Base-by-base conservation (phyloP, 2,329 filamentous ascomycete species). In the Stachybotrys elegans region DNA sequence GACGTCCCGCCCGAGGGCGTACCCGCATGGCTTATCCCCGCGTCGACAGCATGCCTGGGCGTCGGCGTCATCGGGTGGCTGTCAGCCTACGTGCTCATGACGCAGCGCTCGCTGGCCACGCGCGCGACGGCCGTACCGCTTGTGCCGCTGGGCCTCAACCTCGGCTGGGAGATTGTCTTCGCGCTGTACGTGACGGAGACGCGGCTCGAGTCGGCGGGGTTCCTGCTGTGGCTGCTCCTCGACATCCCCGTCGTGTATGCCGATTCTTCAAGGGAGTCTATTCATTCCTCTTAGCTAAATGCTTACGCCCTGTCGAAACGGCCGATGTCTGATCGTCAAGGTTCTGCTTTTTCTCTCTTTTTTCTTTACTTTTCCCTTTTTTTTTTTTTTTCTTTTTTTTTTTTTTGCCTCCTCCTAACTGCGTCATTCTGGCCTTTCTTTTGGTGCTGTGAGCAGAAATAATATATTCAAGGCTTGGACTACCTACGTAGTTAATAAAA, bases 161-260 rank as follows among this genome's bases (percentile, higher is more conserved):
- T 77, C 25, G 68, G 67, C 2, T 78, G 75, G 73, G 74, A 78
- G 52, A 55, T 73, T 3, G 60, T 78, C 43, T 75, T 72, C 57
- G 65, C 65, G 3, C 57, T 74, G 20, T 71, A 63, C 49, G 70
- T 77, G 14, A 62, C 67, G 45, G 72, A 75, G 47, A 56, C 60
- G 5, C 52, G 56, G 2, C 52, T 73, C 9, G 74, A 78, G 51
- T 59, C 59, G 12, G 49, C 59, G 14, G 70, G 71, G 22, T 76
- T 77, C 54, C 51, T 48, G 1, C 48, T 69, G 40, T 78, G 75
- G 74, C 61, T 78, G 23, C 34, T 73, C 4, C 63, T 78, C 14
- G 74, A 78, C 56, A 46, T 71, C 12, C 65, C 65, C 3, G 61
- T 79, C 23, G 57, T 78, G 11, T 73, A 71, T 50, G 64, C 60